These are phyloP conservation scores for Friedmanniomyces endolithicus DNA, from an alignment of 495 filamentous ascomycete species.

Conservation along the genomic window DNA sequence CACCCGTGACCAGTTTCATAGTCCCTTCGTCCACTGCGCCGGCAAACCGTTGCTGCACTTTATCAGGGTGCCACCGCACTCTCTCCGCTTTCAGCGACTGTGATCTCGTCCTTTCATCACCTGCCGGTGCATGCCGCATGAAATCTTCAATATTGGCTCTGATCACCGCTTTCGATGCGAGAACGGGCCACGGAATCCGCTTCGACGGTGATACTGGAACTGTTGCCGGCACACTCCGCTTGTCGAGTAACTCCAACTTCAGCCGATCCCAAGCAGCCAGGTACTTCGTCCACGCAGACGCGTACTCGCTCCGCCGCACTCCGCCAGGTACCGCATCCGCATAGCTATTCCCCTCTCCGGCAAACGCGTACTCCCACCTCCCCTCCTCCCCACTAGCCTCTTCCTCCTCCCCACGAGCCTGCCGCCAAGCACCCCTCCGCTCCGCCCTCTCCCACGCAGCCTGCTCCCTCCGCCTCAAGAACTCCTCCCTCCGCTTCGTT, in stretches of 20 bases:
- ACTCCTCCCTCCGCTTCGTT: slow-evolving; percentile 32
- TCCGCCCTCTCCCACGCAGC: slow-evolving; percentile 33
- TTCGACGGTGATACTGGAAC: slow-evolving; percentile 1
- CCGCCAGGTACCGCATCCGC: neutral
- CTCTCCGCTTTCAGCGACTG: slow-evolving; percentile 69
- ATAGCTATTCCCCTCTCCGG: slow-evolving; percentile 19
- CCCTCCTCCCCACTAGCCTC: slow-evolving; percentile 30
- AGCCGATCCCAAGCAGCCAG: slow-evolving; percentile 13
- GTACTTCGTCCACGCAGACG: slow-evolving; percentile 11
- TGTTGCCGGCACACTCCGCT: neutral
- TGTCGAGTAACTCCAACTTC: slow-evolving; percentile 11
- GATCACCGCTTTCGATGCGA: slow-evolving; percentile 8
- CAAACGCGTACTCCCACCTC: slow-evolving; percentile 52
- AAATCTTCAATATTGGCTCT: slow-evolving; percentile 34
- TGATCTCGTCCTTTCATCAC: slow-evolving; percentile 8
- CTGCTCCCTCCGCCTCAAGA: slow-evolving; percentile 23
- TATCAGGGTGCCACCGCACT: slow-evolving; percentile 95
- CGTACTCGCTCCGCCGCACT: slow-evolving; percentile 6
- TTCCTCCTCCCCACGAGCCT: slow-evolving; percentile 13
- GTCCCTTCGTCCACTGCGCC: slow-evolving; percentile 51
- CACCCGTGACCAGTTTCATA: slow-evolving; percentile 69
- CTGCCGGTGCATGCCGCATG: slow-evolving; percentile 38
- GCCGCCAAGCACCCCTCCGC: slow-evolving; percentile 21
- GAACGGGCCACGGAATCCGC: slow-evolving; percentile 19
- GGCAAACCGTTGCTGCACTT: slow-evolving; percentile 83